phyloP scores from a whole-genome alignment of 176 grass and related monocot genomes.

The Rhynchospora tenuis region DNA sequence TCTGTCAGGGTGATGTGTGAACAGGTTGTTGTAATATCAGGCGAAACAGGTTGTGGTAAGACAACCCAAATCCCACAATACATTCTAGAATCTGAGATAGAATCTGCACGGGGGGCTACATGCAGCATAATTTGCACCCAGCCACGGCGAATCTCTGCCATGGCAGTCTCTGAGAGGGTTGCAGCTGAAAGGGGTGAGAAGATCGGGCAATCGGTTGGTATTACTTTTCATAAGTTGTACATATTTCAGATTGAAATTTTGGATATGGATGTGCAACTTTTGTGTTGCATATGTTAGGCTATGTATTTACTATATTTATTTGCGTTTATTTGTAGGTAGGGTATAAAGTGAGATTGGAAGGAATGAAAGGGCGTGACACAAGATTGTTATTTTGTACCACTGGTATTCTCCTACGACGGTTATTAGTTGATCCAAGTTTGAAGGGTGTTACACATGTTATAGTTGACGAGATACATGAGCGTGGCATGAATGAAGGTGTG shows the following conservation, averaged over 20 bases:
- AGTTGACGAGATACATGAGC: conserved; percentile 99
- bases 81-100: conserved; percentile 98
- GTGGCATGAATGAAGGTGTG: conserved; percentile 99
- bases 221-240: conserved; percentile 24
- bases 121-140: conserved; percentile 98
- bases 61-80: conserved; percentile 96
- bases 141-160: conserved; percentile 93
- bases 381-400: conserved; percentile 94
- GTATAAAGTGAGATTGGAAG: conserved; percentile 96
- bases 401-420: conserved; percentile 81
- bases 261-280: not conserved
- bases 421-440: conserved; percentile 84
- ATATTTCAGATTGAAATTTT: conserved; percentile 2
- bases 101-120: conserved; percentile 62
- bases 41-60: conserved; percentile 97
- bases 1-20: conserved; percentile 19
- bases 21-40: conserved; percentile 92
- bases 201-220: conserved; percentile 90
- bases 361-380: conserved; percentile 93
- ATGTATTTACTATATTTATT: not conserved
- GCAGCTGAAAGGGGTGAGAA: conserved; percentile 96
- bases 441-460: conserved; percentile 96
- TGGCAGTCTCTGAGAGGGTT: conserved; percentile 94
- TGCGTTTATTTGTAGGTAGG: conserved; percentile 38
- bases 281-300: not conserved